phyloP scores from a whole-genome alignment of 2,329 filamentous ascomycete genomes.

The Scedosporium boydii region DNA sequence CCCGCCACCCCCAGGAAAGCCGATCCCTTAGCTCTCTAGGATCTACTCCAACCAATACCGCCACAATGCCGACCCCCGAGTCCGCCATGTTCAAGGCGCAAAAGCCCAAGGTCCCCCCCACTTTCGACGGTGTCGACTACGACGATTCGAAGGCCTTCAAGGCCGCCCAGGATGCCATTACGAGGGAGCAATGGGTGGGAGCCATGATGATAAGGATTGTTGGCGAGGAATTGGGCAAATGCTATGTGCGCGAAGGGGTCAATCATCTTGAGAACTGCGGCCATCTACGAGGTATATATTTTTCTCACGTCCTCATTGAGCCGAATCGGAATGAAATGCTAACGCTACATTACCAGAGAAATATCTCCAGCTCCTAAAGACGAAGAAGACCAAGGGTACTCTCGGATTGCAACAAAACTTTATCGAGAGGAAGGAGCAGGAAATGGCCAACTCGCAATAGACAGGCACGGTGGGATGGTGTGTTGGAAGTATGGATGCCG shows the following conservation, averaged over 20 bases:
- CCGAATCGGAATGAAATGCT: not conserved
- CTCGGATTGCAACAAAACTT: constrained; percentile 75
- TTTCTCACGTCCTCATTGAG: not conserved
- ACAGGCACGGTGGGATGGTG: not conserved
- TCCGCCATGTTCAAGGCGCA: constrained; percentile 72
- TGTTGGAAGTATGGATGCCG: not conserved
- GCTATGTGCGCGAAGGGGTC: constrained; percentile 74
- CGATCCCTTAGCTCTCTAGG: not conserved
- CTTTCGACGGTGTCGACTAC: constrained; percentile 81
- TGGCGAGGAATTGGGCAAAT: constrained; percentile 74
- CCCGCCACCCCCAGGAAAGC: not conserved
- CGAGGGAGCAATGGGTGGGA: constrained; percentile 81
- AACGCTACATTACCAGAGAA: constrained; percentile 45
- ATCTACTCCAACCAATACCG: constrained; percentile 8
- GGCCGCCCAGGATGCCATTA: constrained; percentile 71
- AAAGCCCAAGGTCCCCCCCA: constrained; percentile 73
- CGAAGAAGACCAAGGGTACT: constrained; percentile 69
- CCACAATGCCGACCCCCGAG: constrained; percentile 69
- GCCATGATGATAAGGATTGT: constrained; percentile 83
- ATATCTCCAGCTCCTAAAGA: constrained; percentile 69
- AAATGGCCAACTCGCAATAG: constrained; percentile 3
- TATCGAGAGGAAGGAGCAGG: constrained; percentile 38
- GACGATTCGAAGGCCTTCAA: constrained; percentile 74
- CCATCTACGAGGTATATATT: constrained; percentile 61
- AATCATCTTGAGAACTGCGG: constrained; percentile 87